These are phyloP conservation scores for Colletotrichum incanum DNA, from an alignment of 2,329 filamentous ascomycete genomes.

Conservation along the genomic window DNA sequence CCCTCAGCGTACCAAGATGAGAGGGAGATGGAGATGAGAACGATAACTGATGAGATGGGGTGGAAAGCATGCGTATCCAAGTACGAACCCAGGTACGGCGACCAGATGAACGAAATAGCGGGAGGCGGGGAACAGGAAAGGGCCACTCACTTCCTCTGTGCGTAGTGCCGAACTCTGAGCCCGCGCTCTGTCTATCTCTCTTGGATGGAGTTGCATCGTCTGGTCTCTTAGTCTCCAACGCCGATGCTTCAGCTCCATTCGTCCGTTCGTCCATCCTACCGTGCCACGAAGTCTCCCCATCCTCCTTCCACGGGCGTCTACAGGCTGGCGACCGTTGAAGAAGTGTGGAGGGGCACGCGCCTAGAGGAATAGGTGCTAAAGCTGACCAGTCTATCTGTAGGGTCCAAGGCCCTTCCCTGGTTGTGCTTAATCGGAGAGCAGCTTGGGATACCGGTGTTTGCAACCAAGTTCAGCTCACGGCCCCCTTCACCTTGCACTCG, in stretches of 20 bases:
- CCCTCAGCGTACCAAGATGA: background rate
- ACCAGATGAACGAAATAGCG: constrained; percentile 15
- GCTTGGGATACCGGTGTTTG: constrained; percentile 9
- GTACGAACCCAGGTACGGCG: background rate
- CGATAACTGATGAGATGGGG: background rate
- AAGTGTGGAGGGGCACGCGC: background rate
- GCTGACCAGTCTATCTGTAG: background rate
- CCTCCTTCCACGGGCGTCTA: constrained; percentile 1
- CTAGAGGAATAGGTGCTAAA: constrained; percentile 7
- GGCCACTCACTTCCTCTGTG: constrained; percentile 8
- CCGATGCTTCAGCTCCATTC: constrained; percentile 8
- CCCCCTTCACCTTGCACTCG: background rate
- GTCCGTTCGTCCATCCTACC: background rate
- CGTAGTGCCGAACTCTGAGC: constrained; percentile 15
- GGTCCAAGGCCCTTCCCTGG: constrained; percentile 9
- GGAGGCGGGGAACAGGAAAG: constrained; percentile 15
- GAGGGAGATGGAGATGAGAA: background rate
- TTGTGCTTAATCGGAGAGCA: background rate
- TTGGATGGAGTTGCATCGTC: constrained; percentile 20
- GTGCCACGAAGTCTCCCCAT: constrained; percentile 2
- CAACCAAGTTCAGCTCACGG: constrained; percentile 1
- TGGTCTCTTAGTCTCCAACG: constrained; percentile 1
- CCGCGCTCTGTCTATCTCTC: background rate
- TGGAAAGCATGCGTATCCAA: background rate
- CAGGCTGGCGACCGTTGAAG: background rate